Percentiles rank a stretch among this genome's conserved stretches.
phyloP scores from a whole-genome alignment of 192 early-diverging fungal species.

The Coemansia sp. region DNA sequence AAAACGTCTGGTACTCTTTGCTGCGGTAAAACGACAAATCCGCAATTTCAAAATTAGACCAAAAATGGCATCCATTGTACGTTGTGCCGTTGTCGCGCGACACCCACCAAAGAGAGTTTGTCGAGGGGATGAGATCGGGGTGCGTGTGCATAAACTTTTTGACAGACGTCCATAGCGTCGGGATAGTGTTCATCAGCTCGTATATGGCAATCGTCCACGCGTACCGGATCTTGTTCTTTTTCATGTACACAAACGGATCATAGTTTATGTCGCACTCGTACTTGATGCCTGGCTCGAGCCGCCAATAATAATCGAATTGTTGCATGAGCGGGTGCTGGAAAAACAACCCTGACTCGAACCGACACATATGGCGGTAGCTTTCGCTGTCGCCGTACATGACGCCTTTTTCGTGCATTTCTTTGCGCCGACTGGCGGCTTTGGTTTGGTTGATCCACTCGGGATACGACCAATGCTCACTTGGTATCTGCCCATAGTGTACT shows the following conservation, averaged over 20 bases:
- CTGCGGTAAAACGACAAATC: slow-evolving; percentile 69
- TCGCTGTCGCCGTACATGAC: slow-evolving; percentile 49
- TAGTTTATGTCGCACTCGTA: slow-evolving; percentile 55
- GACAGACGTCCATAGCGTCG: slow-evolving; percentile 49
- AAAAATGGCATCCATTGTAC: slow-evolving; percentile 75
- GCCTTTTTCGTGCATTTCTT: slow-evolving; percentile 55
- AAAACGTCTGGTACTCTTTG: slow-evolving; percentile 60
- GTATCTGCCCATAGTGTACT: slow-evolving; percentile 64
- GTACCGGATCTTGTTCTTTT: slow-evolving; percentile 39
- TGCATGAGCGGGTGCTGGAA: slow-evolving; percentile 46
- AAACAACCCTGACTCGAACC: slow-evolving; percentile 48
- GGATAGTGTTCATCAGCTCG: slow-evolving; percentile 50
- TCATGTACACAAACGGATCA: slow-evolving; percentile 55
- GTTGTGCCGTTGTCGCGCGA: slow-evolving; percentile 28
- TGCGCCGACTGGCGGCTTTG: slow-evolving; percentile 48
- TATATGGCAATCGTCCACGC: slow-evolving; percentile 49
- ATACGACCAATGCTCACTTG: slow-evolving; percentile 72
- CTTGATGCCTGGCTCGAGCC: slow-evolving; percentile 50
- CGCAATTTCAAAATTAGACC: slow-evolving; percentile 90
- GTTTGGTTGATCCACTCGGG: slow-evolving; percentile 71
- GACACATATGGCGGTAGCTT: slow-evolving; percentile 53
- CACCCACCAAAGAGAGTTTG: slow-evolving; percentile 41
- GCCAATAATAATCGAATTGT: slow-evolving; percentile 55
- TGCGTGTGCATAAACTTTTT: slow-evolving; percentile 50
- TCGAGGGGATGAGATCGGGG: slow-evolving; percentile 22